Conservation (phyloP, 345 rosid species). For the Draba incana region DNA sequence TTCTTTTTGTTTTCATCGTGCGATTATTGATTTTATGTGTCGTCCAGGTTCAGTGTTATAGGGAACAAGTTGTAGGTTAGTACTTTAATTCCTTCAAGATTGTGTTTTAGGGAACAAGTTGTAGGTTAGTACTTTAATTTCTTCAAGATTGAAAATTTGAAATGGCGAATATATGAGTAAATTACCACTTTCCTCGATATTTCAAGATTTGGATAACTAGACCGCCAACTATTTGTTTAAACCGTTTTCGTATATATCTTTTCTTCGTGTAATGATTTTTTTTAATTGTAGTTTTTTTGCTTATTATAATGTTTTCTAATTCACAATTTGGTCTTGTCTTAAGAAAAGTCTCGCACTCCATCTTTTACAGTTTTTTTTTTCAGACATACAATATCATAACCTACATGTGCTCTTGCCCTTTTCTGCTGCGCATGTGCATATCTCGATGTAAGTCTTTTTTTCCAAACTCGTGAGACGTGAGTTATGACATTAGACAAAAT, state of each 20-base stretch:
- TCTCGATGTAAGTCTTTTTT: constrained; percentile 3
- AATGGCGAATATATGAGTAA: neutral
- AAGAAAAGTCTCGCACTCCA: constrained; percentile 41
- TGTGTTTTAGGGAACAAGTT: too few relatives aligned
- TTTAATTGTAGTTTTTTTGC: neutral
- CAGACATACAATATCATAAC: neutral
- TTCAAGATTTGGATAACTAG: constrained; percentile 16
- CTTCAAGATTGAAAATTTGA: neutral
- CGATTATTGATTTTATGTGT: neutral
- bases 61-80: constrained; percentile 26
- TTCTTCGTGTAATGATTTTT: too few relatives aligned
- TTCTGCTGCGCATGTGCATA: neutral
- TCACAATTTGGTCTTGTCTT: neutral
- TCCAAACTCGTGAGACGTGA: constrained; percentile 20
- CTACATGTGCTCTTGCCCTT: neutral
- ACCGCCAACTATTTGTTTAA: constrained; percentile 15
- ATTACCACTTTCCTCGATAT: constrained; percentile 24
- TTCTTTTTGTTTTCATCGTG: neutral
- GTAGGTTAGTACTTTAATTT: too few relatives aligned
- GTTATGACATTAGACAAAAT: constrained; percentile 15
- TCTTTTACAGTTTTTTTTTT: constrained; percentile 33
- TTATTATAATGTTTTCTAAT: neutral
- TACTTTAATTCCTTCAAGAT: too few relatives aligned
- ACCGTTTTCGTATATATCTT: neutral
- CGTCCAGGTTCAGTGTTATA: constrained; percentile 32